Evolutionary conservation across 2,329 filamentous ascomycete genomes (phyloP).

Genomic region (Pleomassaria siparia): DNA sequence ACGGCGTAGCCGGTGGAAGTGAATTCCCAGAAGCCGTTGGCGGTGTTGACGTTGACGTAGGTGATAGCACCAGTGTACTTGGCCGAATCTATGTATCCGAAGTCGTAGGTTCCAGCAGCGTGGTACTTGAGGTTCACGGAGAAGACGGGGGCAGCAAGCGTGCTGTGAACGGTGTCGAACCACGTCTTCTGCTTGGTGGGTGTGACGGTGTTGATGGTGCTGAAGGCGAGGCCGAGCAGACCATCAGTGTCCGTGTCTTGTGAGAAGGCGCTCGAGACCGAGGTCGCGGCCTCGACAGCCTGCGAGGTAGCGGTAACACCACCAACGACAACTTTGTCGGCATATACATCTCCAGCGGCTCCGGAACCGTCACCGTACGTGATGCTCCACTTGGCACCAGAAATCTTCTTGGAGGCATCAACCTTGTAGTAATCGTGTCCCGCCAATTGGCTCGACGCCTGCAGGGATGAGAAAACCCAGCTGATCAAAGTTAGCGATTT

Average conservation of each 20-base stretch:
- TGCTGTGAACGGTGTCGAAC: conserved; percentile 59
- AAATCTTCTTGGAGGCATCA: conserved; percentile 47
- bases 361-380: conserved; percentile 66
- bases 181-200: conserved; percentile 58
- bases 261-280: conserved; percentile 57
- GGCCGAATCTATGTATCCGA: conserved; percentile 59
- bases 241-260: conserved; percentile 59
- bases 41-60: conserved; percentile 58
- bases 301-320: conserved; percentile 60
- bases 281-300: conserved; percentile 65
- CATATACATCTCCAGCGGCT: conserved; percentile 66
- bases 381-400: conserved; percentile 60
- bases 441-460: conserved; percentile 50
- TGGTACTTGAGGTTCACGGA: conserved; percentile 60
- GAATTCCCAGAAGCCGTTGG: conserved; percentile 66
- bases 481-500: conserved; percentile 42
- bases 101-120: conserved; percentile 54
- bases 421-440: conserved; percentile 63
- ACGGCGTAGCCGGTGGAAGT: conserved; percentile 58
- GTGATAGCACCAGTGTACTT: conserved; percentile 62
- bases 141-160: conserved; percentile 58
- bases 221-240: conserved; percentile 62
- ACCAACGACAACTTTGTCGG: conserved; percentile 65
- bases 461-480: conserved; percentile 67
- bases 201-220: conserved; percentile 59